Evolutionary conservation across 306 rosid species (phyloP).

Genomic region (Vigna hirtella): DNA sequence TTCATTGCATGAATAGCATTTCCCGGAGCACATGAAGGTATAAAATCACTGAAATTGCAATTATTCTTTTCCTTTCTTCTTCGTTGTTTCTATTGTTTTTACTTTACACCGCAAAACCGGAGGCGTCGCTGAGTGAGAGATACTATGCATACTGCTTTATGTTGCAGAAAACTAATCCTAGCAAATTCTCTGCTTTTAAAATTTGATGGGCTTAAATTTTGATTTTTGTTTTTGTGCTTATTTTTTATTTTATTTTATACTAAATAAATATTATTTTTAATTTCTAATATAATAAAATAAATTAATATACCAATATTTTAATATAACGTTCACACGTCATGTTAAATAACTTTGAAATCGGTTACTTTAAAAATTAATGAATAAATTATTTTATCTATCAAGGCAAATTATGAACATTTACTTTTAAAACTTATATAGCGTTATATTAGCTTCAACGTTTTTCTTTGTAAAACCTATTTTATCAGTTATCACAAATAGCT

Average conservation of each 20-base stretch:
- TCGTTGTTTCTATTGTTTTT: background rate
- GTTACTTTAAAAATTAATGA: no score
- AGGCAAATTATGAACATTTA: background rate
- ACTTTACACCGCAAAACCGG: background rate
- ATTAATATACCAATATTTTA: no score
- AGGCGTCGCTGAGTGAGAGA: background rate
- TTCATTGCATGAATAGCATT: background rate
- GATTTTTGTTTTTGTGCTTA: no score
- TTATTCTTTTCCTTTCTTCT: background rate
- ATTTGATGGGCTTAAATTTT: background rate
- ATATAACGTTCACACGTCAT: no score
- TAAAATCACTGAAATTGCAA: background rate
- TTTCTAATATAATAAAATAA: no score
- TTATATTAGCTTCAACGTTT: background rate
- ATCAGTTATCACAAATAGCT: no score
- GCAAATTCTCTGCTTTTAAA: background rate
- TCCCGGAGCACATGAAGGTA: background rate
- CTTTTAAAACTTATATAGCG: background rate
- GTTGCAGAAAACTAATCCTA: background rate
- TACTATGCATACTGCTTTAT: background rate
- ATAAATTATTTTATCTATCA: background rate
- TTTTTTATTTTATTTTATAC: no score
- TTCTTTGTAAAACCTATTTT: no score
- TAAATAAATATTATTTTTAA: no score
- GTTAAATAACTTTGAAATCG: no score